Conservation (phyloP, 2,329 filamentous ascomycete species). For the Alternaria sp. region DNA sequence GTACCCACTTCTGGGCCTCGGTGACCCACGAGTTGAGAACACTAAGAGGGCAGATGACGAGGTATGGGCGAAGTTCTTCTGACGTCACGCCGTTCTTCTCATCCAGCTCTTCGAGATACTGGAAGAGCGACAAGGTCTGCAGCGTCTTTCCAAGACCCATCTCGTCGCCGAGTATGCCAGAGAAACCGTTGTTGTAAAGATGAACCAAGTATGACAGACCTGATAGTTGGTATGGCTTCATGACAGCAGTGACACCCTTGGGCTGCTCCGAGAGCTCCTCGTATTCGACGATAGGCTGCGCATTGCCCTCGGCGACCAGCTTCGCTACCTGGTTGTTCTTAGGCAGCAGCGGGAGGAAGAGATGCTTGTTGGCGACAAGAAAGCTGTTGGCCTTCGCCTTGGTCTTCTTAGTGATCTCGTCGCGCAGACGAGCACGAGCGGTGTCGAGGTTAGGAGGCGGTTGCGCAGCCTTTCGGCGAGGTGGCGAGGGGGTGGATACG, state of each 20-base stretch:
- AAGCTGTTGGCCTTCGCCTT: constrained; percentile 58
- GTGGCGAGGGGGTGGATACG: constrained; percentile 17
- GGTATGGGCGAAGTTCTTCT: constrained; percentile 82
- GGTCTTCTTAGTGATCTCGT: constrained; percentile 53
- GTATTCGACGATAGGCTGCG: constrained; percentile 50
- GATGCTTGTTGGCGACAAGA: constrained; percentile 55
- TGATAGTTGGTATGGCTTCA: constrained; percentile 98
- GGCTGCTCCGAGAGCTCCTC: constrained; percentile 55
- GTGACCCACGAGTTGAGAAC: constrained; percentile 98
- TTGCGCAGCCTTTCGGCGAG: constrained; percentile 14
- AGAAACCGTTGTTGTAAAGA: constrained; percentile 98
- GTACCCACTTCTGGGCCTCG: constrained; percentile 98
- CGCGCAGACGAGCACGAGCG: constrained; percentile 51
- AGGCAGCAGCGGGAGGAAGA: constrained; percentile 59
- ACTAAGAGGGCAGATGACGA: constrained; percentile 95
- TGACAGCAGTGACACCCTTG: constrained; percentile 56
- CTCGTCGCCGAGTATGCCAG: constrained; percentile 96
- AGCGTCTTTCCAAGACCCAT: constrained; percentile 99
- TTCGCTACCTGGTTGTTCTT: constrained; percentile 54
- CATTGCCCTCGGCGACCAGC: constrained; percentile 37
- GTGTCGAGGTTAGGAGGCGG: constrained; percentile 45
- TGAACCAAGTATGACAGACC: constrained; percentile 99
- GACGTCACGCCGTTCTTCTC: constrained; percentile 52
- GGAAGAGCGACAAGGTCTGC: constrained; percentile 95
- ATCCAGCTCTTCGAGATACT: constrained; percentile 95